These are phyloP conservation scores for Diaporthe eres DNA, from an alignment of 2,329 filamentous ascomycete species.

Conservation along the genomic window DNA sequence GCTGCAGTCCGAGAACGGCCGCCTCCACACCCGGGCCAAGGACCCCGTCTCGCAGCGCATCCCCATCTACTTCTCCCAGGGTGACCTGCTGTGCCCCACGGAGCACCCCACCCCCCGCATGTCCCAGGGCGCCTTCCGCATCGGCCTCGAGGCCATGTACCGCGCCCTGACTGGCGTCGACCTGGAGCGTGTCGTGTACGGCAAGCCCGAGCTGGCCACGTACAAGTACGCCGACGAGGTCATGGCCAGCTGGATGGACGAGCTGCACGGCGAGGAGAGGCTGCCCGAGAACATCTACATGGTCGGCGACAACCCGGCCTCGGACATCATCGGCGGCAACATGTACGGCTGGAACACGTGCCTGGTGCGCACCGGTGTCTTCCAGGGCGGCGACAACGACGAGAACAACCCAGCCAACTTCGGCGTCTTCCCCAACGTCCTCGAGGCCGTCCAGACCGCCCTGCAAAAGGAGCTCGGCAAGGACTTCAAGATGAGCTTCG, in stretches of 20 bases:
- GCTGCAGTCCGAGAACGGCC: constrained; percentile 77
- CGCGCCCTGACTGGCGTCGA: constrained; percentile 77
- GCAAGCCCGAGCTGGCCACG: constrained; percentile 81
- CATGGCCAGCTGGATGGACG: constrained; percentile 80
- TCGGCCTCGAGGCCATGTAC: constrained; percentile 81
- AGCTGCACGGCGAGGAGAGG: constrained; percentile 79
- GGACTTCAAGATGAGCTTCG: constrained; percentile 82
- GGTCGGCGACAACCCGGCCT: constrained; percentile 82
- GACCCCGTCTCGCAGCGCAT: constrained; percentile 77
- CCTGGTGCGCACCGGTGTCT: constrained; percentile 82
- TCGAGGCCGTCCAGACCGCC: constrained; percentile 78
- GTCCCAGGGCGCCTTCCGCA: constrained; percentile 83
- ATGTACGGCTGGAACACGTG: constrained; percentile 89
- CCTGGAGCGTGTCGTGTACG: constrained; percentile 82
- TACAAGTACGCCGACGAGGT: constrained; percentile 85
- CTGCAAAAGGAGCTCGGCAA: constrained; percentile 79
- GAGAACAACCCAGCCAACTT: constrained; percentile 83
- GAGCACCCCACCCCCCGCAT: constrained; percentile 77
- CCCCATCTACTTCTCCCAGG: constrained; percentile 76
- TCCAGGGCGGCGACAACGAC: constrained; percentile 83
- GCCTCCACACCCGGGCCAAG: constrained; percentile 74
- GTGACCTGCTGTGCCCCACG: constrained; percentile 69
- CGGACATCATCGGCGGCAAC: constrained; percentile 82
- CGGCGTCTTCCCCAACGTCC: constrained; percentile 80
- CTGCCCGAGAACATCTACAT: constrained; percentile 81